Conservation (phyloP, 768 basidiomycete species). For the Asterophora lycoperdoides region DNA sequence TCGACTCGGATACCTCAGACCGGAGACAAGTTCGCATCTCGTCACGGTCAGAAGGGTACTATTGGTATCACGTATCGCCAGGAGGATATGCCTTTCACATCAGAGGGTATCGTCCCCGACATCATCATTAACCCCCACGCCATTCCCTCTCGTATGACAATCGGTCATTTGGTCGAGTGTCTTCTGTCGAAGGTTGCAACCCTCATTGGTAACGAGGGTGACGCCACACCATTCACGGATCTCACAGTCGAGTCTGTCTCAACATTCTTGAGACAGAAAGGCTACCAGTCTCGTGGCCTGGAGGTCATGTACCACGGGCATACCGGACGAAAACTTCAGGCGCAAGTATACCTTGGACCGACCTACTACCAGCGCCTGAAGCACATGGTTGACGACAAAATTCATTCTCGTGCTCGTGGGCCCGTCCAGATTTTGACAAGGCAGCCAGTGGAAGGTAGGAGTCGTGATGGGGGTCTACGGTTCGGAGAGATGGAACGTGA, state of each 20-base stretch:
- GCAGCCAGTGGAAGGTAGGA: slow-evolving; percentile 97
- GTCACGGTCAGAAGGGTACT: slow-evolving; percentile 99
- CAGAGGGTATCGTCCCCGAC: slow-evolving; percentile 95
- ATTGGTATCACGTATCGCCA: slow-evolving; percentile 99
- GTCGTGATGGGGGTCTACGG: slow-evolving; percentile 96
- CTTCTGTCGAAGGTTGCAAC: slow-evolving; percentile 94
- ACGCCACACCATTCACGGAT: slow-evolving; percentile 98
- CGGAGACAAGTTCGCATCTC: slow-evolving; percentile 98
- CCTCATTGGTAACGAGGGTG: slow-evolving; percentile 93
- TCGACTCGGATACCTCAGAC: slow-evolving; percentile 96
- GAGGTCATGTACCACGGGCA: slow-evolving; percentile 99
- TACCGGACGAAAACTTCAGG: slow-evolving; percentile 96
- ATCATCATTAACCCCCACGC: slow-evolving; percentile 99
- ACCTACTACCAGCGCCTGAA: slow-evolving; percentile 99
- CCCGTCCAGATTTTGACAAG: slow-evolving; percentile 97
- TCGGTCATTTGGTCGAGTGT: slow-evolving; percentile 99
- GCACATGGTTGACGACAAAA: slow-evolving; percentile 99
- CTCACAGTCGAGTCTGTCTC: slow-evolving; percentile 98
- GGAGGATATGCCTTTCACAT: slow-evolving; percentile 99
- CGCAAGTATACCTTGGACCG: slow-evolving; percentile 96
- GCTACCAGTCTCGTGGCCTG: slow-evolving; percentile 95
- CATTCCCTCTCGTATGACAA: slow-evolving; percentile 99
- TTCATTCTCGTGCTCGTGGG: slow-evolving; percentile 94
- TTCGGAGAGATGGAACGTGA: slow-evolving; percentile 99
- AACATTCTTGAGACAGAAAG: slow-evolving; percentile 78